Evolutionary conservation across 495 filamentous ascomycete species (phyloP), one percentile per base, ranked within the genome.

Genomic region (Lophiostoma macrostomum): DNA sequence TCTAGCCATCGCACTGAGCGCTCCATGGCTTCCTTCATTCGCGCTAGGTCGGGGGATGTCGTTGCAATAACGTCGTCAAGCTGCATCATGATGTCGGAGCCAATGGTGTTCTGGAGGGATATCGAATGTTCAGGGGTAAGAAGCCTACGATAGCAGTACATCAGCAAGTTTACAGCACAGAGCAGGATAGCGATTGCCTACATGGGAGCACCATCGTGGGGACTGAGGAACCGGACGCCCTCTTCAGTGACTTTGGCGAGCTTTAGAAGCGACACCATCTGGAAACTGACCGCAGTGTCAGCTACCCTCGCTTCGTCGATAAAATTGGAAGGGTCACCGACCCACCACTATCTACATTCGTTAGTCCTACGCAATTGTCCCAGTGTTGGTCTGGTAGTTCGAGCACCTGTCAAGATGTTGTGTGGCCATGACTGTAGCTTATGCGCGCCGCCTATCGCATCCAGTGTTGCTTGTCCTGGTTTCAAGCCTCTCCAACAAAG

Each of bases 51-150:
- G 3, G 91, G 91, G 0, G 90, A 95, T 0, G 93, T 97, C 8
- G 94, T 95, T 18, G 86, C 90, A 42, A 97, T 85, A 30, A 99
- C 94, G 66, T 99, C 93, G 72, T 99, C 93, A 6, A 99, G 80
- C 69, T 97, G 94, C 94, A 99, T 97, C 25, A 97, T 95, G 63
- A 99, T 97, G 73, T 99, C 93, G 44, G 88, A 93, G 62, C 93
- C 94, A 63, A 99, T 97, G 25, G 86, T 88, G 68, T 97, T 96
- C 65, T 99, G 93, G 14, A 99, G 80, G 19, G 86, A 85, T 53
- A 97, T 97, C 0, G 93, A 97, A 71, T 96, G 91, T 67, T 99
- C 93, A 3, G 93, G 93, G 0, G 94, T 97, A 11, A 99, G 82
- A 8, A 97, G 81, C 80, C 80, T 83, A 46, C n/a, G n/a, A n/a